phyloP scores from a whole-genome alignment of 2,329 filamentous ascomycete genomes.

The Colletotrichum plurivorum region DNA sequence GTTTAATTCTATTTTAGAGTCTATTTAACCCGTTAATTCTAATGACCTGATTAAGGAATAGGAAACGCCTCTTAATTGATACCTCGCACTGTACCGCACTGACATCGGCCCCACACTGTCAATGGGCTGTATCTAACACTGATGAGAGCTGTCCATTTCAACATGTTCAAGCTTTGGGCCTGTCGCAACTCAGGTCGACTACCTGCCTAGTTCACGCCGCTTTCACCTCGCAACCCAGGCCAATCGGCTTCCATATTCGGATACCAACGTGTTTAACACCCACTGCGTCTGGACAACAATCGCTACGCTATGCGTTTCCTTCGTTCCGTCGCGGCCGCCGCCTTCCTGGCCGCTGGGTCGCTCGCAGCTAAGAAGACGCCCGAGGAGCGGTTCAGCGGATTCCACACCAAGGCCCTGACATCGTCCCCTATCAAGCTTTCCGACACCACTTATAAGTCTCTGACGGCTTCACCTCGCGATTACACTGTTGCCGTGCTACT shows the following conservation, averaged over 20 bases:
- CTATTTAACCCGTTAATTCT: too few species aligned
- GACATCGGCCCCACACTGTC: not conserved
- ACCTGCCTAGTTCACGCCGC: constrained; percentile 5
- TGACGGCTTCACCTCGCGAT: constrained; percentile 85
- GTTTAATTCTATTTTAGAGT: too few species aligned
- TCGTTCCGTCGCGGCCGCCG: constrained; percentile 72
- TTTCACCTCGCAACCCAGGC: constrained; percentile 39
- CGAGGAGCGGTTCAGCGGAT: constrained; percentile 78
- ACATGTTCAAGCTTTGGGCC: too few species aligned
- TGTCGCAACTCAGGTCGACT: not conserved
- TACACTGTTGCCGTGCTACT: constrained; percentile 87
- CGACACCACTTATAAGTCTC: constrained; percentile 80
- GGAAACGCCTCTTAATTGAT: too few species aligned
- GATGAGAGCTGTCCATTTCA: constrained; percentile 37
- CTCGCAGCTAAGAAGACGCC: constrained; percentile 75
- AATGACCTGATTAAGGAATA: too few species aligned
- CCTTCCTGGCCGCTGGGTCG: constrained; percentile 73
- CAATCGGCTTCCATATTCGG: constrained; percentile 25
- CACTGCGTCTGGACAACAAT: constrained; percentile 11
- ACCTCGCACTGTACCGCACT: not conserved
- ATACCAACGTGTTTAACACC: constrained; percentile 1
- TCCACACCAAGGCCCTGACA: constrained; percentile 76
- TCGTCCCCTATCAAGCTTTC: constrained; percentile 82
- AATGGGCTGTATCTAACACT: too few species aligned
- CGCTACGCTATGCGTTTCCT: constrained; percentile 76